phyloP scores from a whole-genome alignment of 2,329 filamentous ascomycete species.

The Aspergillus fijiensis region DNA sequence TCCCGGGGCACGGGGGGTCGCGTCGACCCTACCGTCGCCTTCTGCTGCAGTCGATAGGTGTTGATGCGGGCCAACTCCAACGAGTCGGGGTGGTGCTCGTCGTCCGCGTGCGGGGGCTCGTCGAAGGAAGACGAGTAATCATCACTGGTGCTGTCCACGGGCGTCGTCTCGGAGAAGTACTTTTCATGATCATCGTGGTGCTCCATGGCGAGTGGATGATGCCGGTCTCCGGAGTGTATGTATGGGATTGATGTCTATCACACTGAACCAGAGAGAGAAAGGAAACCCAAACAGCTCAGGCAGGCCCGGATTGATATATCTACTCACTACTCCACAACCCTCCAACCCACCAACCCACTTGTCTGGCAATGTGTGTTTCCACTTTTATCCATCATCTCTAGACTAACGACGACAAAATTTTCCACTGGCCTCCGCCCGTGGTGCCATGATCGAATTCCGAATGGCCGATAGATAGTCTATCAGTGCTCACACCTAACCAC shows the following conservation, averaged over 20 bases:
- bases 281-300: neutral
- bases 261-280: neutral
- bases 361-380: neutral
- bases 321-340: neutral
- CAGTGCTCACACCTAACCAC: too few relatives aligned
- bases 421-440: neutral
- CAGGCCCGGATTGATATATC: neutral
- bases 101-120: neutral
- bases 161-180: neutral
- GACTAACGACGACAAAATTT: neutral
- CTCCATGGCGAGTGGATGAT: neutral
- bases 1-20: slow-evolving; percentile 18
- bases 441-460: neutral
- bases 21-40: slow-evolving; percentile 23
- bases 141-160: slow-evolving; percentile 1
- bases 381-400: neutral
- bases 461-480: too few relatives aligned
- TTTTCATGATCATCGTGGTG: neutral
- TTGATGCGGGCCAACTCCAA: slow-evolving; percentile 24
- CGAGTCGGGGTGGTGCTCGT: slow-evolving; percentile 16
- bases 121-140: neutral
- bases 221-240: neutral
- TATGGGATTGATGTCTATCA: neutral
- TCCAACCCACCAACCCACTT: too few relatives aligned
- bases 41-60: slow-evolving; percentile 23